Evolutionary conservation across 768 basidiomycete species (phyloP), one percentile per base, ranked within the genome.

Genomic region (Cyathus striatus): DNA sequence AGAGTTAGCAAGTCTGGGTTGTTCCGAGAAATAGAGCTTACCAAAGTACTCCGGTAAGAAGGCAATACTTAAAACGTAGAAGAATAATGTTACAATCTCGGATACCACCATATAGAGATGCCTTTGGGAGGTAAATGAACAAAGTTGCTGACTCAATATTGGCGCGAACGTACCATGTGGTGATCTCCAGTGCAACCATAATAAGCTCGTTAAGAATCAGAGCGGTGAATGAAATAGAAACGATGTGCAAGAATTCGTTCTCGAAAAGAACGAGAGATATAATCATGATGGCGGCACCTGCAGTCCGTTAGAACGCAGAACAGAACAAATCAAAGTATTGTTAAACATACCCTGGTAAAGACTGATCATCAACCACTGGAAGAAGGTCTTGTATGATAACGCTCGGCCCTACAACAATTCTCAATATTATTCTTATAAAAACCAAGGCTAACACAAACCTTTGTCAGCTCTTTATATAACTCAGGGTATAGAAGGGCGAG

Each of bases 151-250:
- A 10, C 38, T 50, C 30, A 27, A n/a, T 14, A 6, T 21, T 26
- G 6, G n/a, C n/a, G 40, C 36, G 35, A 21, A 53, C 69, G 43
- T 53, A 90, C 95, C 95, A 99, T 48, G 90, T 97, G 3, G 94
- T 98, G 46, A 98, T 93, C 64, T 98, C 94, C 52, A 98, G 63
- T 2, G 94, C 93, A 36, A 98, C 96, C 96, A 98, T 99, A 65
- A 98, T 92, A 40, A 99, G 79, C 59, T 98, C 96, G 59, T 99
- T 99, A 22, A 98, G 70, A 49, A 99, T 81, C 44, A 98, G 72
- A 1, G 96, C 90, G 1, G 94, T 96, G 61, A 96, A 99, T 1
- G 96, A 98, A 51, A 98, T 99, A 16, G 95, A 86, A 23, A 99
- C 96, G 47, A 99, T 97, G 59, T 98, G 96, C 51, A 98, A 63